Evolutionary conservation across 192 early-diverging fungal species (phyloP).

Genomic region (Coemansia javaensis): DNA sequence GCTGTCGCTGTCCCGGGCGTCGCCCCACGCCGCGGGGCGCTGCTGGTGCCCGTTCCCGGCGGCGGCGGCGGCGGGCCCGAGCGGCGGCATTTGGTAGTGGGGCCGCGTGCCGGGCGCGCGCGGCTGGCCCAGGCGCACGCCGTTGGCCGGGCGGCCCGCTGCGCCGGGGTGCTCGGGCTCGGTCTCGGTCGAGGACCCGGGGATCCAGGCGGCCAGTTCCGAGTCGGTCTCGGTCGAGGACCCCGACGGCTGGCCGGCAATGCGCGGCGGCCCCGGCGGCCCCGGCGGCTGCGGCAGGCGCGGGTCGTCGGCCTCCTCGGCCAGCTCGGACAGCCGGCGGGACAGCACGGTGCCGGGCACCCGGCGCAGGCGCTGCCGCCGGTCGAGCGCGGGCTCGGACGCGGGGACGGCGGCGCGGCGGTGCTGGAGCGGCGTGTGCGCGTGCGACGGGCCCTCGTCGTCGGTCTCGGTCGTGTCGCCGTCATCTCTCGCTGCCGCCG

Average conservation of each 20-base stretch:
- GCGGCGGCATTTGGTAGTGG: too few relatives aligned
- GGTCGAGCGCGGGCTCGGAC: slow-evolving; percentile 25
- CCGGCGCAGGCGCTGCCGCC: slow-evolving; percentile 11
- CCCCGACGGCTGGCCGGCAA: slow-evolving; percentile 5
- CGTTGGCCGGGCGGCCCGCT: too few relatives aligned
- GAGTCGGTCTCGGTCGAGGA: slow-evolving; percentile 32
- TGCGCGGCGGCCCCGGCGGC: neutral
- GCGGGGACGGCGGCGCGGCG: slow-evolving; percentile 9
- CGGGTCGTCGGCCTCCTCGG: slow-evolving; percentile 28
- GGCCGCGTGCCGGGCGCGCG: neutral
- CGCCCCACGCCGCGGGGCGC: neutral
- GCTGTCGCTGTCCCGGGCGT: slow-evolving; percentile 3
- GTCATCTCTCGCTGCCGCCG: slow-evolving; percentile 10
- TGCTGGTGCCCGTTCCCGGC: too few relatives aligned
- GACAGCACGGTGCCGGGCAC: slow-evolving; percentile 20
- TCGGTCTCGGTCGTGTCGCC: slow-evolving; percentile 30
- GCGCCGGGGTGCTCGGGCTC: slow-evolving; percentile 19
- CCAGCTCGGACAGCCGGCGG: slow-evolving; percentile 25
- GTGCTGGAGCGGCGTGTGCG: slow-evolving; percentile 2
- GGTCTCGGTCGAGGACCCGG: slow-evolving; percentile 28
- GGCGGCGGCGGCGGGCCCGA: too few relatives aligned
- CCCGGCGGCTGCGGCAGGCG: too few relatives aligned
- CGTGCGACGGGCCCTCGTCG: slow-evolving; percentile 13
- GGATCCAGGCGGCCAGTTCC: slow-evolving; percentile 6
- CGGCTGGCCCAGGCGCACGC: too few relatives aligned